Evolutionary conservation across 176 grass and related monocot genomes (phyloP).

Genomic region (Oryza officinalis): DNA sequence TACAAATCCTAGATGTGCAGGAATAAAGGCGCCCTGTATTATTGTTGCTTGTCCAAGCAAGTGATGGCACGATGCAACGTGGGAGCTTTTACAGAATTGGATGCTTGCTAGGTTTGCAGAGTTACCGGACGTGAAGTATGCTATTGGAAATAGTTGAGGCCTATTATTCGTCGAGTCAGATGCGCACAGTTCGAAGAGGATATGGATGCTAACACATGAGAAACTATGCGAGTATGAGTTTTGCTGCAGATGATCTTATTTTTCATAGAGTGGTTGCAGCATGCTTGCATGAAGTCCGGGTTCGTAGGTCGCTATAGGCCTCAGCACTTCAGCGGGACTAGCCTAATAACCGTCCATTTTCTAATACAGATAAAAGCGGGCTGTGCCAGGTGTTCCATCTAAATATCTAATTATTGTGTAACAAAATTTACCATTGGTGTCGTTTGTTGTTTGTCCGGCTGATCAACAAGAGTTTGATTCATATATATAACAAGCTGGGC

Average conservation of each 20-base stretch:
- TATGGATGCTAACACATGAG: neutral
- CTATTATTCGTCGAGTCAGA: constrained; percentile 32
- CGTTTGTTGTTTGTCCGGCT: too few relatives aligned
- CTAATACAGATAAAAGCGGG: neutral
- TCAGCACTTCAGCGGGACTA: too few relatives aligned
- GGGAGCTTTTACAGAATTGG: constrained; percentile 43
- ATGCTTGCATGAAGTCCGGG: neutral
- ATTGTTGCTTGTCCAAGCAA: constrained; percentile 66
- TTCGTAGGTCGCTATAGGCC: too few relatives aligned
- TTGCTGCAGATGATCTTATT: neutral
- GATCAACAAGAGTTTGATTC: too few relatives aligned
- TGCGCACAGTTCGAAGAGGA: constrained; percentile 11
- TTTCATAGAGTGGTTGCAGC: neutral
- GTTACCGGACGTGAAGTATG: constrained; percentile 45
- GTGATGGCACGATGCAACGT: constrained; percentile 34
- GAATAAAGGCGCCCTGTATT: constrained; percentile 81
- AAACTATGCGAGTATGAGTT: neutral
- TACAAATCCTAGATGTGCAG: constrained; percentile 35
- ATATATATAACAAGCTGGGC: too few relatives aligned
- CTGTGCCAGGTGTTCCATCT: neutral
- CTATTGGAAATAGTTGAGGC: constrained; percentile 34
- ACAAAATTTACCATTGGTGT: too few relatives aligned
- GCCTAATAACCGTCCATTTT: neutral
- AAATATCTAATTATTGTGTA: too few relatives aligned
- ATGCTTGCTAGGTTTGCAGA: constrained; percentile 36